Evolutionary conservation across 2,329 filamentous ascomycete species (phyloP).

Genomic region (Colletotrichum chrysophilum): DNA sequence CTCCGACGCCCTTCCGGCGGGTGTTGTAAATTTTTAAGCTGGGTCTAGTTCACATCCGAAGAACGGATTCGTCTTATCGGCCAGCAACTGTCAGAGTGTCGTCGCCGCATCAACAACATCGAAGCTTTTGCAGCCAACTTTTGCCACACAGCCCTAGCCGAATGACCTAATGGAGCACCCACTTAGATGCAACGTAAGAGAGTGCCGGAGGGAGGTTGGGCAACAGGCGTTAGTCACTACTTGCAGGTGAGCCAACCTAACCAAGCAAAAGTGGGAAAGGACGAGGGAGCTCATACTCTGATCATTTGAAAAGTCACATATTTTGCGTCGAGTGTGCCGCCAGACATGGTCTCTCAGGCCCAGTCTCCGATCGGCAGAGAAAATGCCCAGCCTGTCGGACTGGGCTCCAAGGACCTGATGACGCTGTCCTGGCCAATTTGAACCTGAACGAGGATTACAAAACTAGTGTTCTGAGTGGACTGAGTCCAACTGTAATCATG

Average conservation of each 20-base stretch:
- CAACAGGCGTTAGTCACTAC: conserved; percentile 84
- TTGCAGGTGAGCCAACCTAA: conserved; percentile 67
- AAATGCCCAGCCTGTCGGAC: conserved; percentile 79
- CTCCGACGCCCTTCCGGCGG: background rate
- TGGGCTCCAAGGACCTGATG: conserved; percentile 72
- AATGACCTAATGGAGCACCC: conserved; percentile 68
- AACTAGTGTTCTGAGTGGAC: conserved; percentile 80
- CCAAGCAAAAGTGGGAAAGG: background rate
- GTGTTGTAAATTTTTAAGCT: background rate
- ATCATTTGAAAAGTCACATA: conserved; percentile 59
- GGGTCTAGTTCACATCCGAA: background rate
- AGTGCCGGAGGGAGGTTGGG: conserved; percentile 72
- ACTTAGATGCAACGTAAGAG: conserved; percentile 80
- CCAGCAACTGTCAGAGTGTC: background rate
- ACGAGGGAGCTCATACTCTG: background rate
- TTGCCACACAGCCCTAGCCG: background rate
- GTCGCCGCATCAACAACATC: background rate
- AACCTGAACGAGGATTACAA: conserved; percentile 90
- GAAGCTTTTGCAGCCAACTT: background rate
- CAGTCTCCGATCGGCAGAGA: conserved; percentile 53
- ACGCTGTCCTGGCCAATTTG: conserved; percentile 74
- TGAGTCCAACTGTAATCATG: conserved; percentile 82
- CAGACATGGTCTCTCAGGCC: conserved; percentile 63
- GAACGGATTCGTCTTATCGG: background rate
- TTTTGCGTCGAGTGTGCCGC: conserved; percentile 82